A percentile compares a stretch with the other conserved stretches of the same genome.
Evolutionary conservation across 2,329 filamentous ascomycete species (phyloP).

Genomic region (Talaromyces marneffei): DNA sequence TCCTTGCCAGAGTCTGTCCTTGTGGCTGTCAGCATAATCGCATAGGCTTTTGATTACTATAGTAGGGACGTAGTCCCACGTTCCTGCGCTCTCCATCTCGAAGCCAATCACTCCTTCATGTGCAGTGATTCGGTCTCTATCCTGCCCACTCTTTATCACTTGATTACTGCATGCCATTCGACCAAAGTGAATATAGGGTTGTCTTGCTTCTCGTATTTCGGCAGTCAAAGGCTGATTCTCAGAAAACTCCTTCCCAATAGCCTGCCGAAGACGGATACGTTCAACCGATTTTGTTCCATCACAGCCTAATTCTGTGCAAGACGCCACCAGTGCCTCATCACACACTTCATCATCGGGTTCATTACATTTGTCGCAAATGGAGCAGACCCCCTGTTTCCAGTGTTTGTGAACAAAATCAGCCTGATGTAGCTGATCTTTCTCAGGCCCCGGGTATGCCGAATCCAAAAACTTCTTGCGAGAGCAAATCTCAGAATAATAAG

Average conservation of each 20-base stretch:
- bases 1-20: conserved; percentile 30
- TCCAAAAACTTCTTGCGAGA: neutral
- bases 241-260: neutral
- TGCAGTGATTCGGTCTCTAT: neutral
- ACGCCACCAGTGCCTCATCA: neutral
- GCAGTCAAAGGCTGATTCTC: neutral
- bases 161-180: neutral
- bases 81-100: conserved; percentile 26
- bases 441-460: neutral
- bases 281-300: neutral
- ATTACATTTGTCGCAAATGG: neutral
- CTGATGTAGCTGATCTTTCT: neutral
- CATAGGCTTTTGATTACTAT: conserved; percentile 36
- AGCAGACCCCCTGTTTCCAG: neutral
- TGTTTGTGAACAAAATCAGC: neutral
- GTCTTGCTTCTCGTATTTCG: neutral
- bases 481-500: neutral
- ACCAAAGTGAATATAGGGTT: neutral
- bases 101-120: conserved; percentile 17
- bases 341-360: neutral
- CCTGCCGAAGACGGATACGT: neutral
- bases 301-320: neutral
- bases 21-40: conserved; percentile 32
- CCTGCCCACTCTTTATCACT: neutral
- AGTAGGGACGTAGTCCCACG: conserved; percentile 27